Conservation (phyloP, 345 rosid genomes). For the Euphorbia tirucalli region DNA sequence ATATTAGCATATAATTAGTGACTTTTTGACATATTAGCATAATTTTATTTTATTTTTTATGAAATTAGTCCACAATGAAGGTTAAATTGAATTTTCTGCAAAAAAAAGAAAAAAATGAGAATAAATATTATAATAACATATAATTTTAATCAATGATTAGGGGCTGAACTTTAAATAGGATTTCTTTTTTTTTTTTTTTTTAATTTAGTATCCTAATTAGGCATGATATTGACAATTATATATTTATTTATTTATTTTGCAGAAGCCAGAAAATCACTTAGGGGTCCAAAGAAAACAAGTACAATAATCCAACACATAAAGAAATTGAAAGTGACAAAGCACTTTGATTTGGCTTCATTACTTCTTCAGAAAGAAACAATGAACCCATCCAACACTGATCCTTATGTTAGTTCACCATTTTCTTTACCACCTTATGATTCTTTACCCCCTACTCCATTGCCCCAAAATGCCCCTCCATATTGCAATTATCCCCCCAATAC, state of each 20-base stretch:
- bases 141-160: no score
- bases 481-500: constrained; percentile 54
- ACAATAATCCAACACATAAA: constrained; percentile 23
- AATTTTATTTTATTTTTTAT: no score
- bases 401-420: constrained; percentile 57
- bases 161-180: no score
- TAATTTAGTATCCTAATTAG: no score
- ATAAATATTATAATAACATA: no score
- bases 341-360: constrained; percentile 43
- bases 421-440: constrained; percentile 58
- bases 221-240: background rate
- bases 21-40: no score
- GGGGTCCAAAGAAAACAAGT: constrained; percentile 22
- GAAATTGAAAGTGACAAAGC: constrained; percentile 34
- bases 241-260: background rate
- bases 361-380: constrained; percentile 39
- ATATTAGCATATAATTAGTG: no score
- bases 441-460: constrained; percentile 44
- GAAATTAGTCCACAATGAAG: no score
- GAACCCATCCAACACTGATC: constrained; percentile 44
- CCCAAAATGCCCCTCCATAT: constrained; percentile 49
- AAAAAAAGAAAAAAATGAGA: no score
- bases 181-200: background rate
- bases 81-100: no score
- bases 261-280: constrained; percentile 39